phyloP scores from a whole-genome alignment of 2,329 filamentous ascomycete genomes.

The Pseudocercospora macadamiae region DNA sequence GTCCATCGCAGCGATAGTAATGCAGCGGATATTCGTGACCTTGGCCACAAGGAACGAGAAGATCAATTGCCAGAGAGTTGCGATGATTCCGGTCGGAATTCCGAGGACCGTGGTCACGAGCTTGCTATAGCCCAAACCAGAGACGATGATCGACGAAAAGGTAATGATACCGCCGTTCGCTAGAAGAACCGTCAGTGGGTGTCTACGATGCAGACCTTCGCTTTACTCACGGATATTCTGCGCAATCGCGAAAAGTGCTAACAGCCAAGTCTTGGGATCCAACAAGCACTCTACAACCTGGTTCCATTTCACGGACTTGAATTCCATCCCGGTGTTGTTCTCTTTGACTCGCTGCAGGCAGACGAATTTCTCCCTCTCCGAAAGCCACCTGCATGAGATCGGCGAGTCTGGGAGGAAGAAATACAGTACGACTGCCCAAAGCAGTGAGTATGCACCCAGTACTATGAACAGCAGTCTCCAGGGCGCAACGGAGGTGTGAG shows the following conservation, averaged over 20 bases:
- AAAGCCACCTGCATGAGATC: constrained; percentile 15
- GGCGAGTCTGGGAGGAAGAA: constrained; percentile 22
- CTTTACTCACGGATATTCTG: constrained; percentile 23
- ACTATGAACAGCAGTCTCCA: constrained; percentile 49
- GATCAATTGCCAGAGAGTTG: constrained; percentile 15
- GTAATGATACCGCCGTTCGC: constrained; percentile 24
- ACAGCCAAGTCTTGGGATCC: constrained; percentile 60
- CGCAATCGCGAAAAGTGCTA: constrained; percentile 19
- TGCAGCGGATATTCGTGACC: constrained; percentile 17
- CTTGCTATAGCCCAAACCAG: constrained; percentile 19
- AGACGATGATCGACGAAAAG: constrained; percentile 23
- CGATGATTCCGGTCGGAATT: constrained; percentile 23
- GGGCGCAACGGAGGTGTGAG: constrained; percentile 25
- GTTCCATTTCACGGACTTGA: constrained; percentile 47
- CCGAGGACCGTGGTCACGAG: constrained; percentile 19
- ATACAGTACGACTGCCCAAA: constrained; percentile 14
- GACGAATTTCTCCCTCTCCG: constrained; percentile 18
- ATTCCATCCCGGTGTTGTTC: constrained; percentile 22
- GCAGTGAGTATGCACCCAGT: constrained; percentile 43
- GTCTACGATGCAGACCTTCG: no score
- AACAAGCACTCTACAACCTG: constrained; percentile 57
- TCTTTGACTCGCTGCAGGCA: constrained; percentile 12
- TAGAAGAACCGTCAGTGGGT: no score
- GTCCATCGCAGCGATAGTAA: constrained; percentile 34
- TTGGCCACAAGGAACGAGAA: constrained; percentile 12